Conservation (phyloP, 495 filamentous ascomycete species). For the Penicillium malachiteum region DNA sequence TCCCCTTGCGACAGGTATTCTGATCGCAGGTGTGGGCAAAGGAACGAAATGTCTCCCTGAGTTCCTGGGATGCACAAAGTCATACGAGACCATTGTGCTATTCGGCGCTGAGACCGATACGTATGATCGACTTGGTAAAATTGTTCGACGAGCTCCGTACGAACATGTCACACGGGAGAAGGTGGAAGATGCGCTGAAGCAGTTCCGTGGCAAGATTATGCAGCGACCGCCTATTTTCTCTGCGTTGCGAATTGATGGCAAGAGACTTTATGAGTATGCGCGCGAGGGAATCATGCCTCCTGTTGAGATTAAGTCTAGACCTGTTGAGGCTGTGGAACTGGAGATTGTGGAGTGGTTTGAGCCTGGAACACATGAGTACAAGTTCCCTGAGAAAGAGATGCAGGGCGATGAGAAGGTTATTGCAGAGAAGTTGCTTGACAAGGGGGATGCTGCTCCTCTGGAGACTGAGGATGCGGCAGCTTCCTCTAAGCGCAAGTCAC, state of each 20-base stretch:
- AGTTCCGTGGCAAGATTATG: conserved; percentile 82
- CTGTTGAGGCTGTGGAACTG: conserved; percentile 71
- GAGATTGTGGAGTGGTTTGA: conserved; percentile 87
- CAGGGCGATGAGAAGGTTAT: conserved; percentile 66
- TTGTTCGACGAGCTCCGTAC: conserved; percentile 69
- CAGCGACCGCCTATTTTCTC: conserved; percentile 92
- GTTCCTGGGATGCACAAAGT: conserved; percentile 87
- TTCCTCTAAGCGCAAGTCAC: conserved; percentile 34
- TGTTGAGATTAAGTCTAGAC: conserved; percentile 74
- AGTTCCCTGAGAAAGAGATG: conserved; percentile 74
- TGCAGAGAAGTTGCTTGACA: conserved; percentile 65
- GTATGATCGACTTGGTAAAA: conserved; percentile 82
- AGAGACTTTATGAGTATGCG: conserved; percentile 93
- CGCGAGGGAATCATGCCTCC: conserved; percentile 82
- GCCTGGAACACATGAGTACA: conserved; percentile 69
- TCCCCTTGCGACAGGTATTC: conserved; percentile 87
- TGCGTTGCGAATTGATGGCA: conserved; percentile 87
- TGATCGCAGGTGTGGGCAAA: conserved; percentile 81
- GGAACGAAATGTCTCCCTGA: conserved; percentile 78
- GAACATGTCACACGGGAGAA: conserved; percentile 73
- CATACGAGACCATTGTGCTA: conserved; percentile 82
- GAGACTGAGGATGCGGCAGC: conserved; percentile 17
- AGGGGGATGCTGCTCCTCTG: conserved; percentile 30
- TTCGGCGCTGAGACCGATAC: conserved; percentile 93
- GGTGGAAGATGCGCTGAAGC: conserved; percentile 72